phyloP scores from a whole-genome alignment of 2,329 filamentous ascomycete genomes.

The Aspergillus piperis region DNA sequence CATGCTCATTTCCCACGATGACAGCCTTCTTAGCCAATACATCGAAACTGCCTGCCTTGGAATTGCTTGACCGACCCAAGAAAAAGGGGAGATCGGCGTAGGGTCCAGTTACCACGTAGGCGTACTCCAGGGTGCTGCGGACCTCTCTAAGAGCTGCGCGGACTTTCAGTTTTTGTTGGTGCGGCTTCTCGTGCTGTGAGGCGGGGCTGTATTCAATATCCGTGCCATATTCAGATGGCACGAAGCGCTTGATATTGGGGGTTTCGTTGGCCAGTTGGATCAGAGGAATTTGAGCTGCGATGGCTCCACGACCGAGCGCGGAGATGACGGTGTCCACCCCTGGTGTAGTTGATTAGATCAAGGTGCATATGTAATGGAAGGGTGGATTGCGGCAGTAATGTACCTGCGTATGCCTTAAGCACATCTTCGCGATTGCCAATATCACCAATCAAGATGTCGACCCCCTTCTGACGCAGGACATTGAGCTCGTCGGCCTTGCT shows the following conservation, averaged over 20 bases:
- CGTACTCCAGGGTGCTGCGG: conserved; percentile 59
- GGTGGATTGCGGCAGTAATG: not conserved
- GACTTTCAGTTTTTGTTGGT: conserved; percentile 71
- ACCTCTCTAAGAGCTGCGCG: conserved; percentile 58
- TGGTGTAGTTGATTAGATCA: conserved; percentile 18
- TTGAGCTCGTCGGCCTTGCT: conserved; percentile 55
- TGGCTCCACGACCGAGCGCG: conserved; percentile 63
- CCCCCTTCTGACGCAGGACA: conserved; percentile 48
- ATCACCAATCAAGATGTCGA: conserved; percentile 60
- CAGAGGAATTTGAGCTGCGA: conserved; percentile 63
- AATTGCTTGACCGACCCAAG: conserved; percentile 45
- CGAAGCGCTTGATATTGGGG: conserved; percentile 61
- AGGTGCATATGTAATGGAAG: not conserved
- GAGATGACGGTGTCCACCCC: conserved; percentile 67
- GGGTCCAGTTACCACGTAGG: conserved; percentile 70
- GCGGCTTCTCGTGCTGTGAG: conserved; percentile 64
- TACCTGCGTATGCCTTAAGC: conserved; percentile 57
- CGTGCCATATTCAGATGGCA: conserved; percentile 68
- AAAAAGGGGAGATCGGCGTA: conserved; percentile 62
- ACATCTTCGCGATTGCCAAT: conserved; percentile 56
- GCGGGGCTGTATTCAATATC: conserved; percentile 63
- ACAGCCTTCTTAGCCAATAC: conserved; percentile 58
- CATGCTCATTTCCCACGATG: conserved; percentile 63
- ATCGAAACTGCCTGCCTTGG: conserved; percentile 60
- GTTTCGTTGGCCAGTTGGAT: conserved; percentile 60